A percentile compares a stretch with the other conserved stretches of the same genome.
Evolutionary conservation across 1,284 basidiomycete species (phyloP).

Genomic region (Leccinum subspadiceum): DNA sequence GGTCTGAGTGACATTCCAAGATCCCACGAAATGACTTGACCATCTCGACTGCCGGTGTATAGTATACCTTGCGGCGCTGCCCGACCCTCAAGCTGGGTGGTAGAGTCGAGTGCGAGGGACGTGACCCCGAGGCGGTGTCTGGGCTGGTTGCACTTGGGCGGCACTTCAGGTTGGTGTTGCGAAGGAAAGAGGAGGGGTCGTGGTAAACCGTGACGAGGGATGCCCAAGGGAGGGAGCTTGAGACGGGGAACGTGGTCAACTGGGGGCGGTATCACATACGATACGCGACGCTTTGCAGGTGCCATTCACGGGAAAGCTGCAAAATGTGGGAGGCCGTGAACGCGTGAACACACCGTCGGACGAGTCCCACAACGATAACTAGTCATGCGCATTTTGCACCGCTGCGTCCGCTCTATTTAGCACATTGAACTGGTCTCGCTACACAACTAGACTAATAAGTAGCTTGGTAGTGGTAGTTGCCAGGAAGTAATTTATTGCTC

Average conservation of each 20-base stretch:
- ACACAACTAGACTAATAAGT: neutral
- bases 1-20: constrained; percentile 66
- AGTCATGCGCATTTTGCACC: constrained; percentile 1
- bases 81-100: constrained; percentile 68
- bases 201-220: constrained; percentile 59
- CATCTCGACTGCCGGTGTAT: constrained; percentile 92
- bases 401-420: constrained; percentile 10
- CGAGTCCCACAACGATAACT: constrained; percentile 3
- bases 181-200: constrained; percentile 62
- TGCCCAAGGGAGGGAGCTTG: constrained; percentile 65
- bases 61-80: constrained; percentile 82
- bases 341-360: neutral
- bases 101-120: constrained; percentile 82
- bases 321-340: neutral
- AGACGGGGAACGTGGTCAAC: constrained; percentile 61
- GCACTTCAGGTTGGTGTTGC: constrained; percentile 20
- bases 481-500: neutral
- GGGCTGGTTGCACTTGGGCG: constrained; percentile 46
- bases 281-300: constrained; percentile 59
- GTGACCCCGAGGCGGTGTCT: constrained; percentile 86
- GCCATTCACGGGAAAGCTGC: constrained; percentile 32
- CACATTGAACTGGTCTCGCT: neutral
- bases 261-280: constrained; percentile 83
- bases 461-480: neutral
- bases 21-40: constrained; percentile 91